Evolutionary conservation across 805 yeast genomes (phyloP).

Genomic region (Diddensiella transvaalensis): DNA sequence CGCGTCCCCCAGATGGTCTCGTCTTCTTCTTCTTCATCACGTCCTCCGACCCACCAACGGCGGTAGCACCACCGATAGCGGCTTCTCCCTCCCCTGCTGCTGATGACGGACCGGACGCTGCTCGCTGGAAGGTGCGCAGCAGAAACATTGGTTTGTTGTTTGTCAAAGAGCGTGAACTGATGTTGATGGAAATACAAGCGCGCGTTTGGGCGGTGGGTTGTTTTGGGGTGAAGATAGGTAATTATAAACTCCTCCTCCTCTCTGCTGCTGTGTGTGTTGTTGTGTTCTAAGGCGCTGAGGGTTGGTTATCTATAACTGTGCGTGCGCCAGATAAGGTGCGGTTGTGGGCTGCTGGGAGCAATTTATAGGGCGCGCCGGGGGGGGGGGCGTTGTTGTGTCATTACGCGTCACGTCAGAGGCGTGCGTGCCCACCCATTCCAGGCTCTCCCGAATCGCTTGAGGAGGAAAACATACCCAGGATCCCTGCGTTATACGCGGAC

Average conservation of each 20-base stretch:
- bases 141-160: slow-evolving; percentile 10
- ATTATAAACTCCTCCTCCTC: too few relatives aligned
- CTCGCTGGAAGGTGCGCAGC: slow-evolving; percentile 7
- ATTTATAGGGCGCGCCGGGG: too few relatives aligned
- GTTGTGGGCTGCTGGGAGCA: not conserved
- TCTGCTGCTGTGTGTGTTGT: too few relatives aligned
- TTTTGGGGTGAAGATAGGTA: too few relatives aligned
- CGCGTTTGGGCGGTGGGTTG: too few relatives aligned
- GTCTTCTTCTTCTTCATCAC: too few relatives aligned
- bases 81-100: not conserved
- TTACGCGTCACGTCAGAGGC: not conserved
- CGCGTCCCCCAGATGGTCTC: slow-evolving; percentile 3
- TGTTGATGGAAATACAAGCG: too few relatives aligned
- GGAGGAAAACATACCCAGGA: not conserved
- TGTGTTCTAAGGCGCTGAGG: too few relatives aligned
- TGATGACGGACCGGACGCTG: not conserved
- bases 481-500: slow-evolving; percentile 18
- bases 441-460: not conserved
- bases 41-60: too few relatives aligned
- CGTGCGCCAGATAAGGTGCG: not conserved
- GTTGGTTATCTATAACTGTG: too few relatives aligned
- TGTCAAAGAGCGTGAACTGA: too few relatives aligned
- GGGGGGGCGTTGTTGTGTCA: not conserved
- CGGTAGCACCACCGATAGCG: too few relatives aligned
- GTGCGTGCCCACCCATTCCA: not conserved